A percentile compares a stretch with the other conserved stretches of the same genome.
phyloP scores from a whole-genome alignment of 495 filamentous ascomycete species.

The Talaromyces trachyspermus region DNA sequence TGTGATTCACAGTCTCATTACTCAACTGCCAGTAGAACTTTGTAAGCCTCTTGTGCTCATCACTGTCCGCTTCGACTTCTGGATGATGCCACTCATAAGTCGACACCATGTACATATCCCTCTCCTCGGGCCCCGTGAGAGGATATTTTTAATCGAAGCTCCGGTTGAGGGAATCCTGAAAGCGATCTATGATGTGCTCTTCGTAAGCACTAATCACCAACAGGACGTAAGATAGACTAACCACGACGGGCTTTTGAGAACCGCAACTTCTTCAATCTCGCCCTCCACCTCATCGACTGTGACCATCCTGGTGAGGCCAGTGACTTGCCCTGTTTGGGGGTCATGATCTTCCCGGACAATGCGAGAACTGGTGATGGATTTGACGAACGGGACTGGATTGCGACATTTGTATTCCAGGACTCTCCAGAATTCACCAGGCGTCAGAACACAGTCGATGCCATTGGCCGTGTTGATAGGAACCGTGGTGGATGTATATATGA shows the following conservation, averaged over 20 bases:
- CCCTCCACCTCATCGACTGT: background rate
- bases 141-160: background rate
- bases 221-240: background rate
- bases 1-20: slow-evolving; percentile 1
- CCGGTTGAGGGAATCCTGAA: slow-evolving; percentile 1
- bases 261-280: slow-evolving; percentile 3
- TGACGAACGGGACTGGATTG: slow-evolving; percentile 4
- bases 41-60: slow-evolving; percentile 1
- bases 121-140: background rate
- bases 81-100: slow-evolving; percentile 5
- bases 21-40: background rate
- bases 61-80: background rate
- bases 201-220: background rate
- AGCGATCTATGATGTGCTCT: background rate
- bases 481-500: slow-evolving; percentile 3
- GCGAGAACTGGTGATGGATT: background rate
- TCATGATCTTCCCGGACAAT: background rate
- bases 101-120: slow-evolving; percentile 1
- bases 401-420: slow-evolving; percentile 4
- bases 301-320: background rate
- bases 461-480: background rate
- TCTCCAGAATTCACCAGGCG: slow-evolving; percentile 1
- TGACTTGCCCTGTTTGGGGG: background rate
- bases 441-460: background rate
- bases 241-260: slow-evolving; percentile 3